Evolutionary conservation across 2,329 filamentous ascomycete species (phyloP).

Genomic region (Chlorencoelia australis): DNA sequence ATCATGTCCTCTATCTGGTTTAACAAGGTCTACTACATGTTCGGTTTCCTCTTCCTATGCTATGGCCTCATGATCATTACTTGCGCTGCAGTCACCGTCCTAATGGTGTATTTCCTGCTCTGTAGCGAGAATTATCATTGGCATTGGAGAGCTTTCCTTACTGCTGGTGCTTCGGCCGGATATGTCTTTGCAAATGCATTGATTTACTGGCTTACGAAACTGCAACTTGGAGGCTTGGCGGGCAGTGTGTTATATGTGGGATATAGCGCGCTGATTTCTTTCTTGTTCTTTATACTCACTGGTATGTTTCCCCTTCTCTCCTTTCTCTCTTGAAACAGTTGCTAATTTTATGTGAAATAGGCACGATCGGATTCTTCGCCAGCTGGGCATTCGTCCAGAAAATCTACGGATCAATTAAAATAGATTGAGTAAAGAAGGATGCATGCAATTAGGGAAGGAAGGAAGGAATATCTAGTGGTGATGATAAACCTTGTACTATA

Average conservation of each 20-base stretch:
- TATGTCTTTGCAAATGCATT: constrained; percentile 92
- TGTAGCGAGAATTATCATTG: constrained; percentile 97
- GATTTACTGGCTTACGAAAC: constrained; percentile 80
- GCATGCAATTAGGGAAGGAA: too few relatives aligned
- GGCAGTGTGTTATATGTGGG: constrained; percentile 88
- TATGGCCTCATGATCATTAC: constrained; percentile 97
- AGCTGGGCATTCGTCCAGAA: constrained; percentile 90
- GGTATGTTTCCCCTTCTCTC: constrained; percentile 47
- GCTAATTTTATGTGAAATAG: constrained; percentile 36
- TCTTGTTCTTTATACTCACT: constrained; percentile 86
- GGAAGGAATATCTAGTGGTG: too few relatives aligned
- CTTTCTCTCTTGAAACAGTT: neutral
- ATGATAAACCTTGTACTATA: too few relatives aligned
- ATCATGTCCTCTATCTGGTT: constrained; percentile 99
- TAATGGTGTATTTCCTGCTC: constrained; percentile 93
- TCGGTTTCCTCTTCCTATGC: constrained; percentile 95
- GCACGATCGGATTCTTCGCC: constrained; percentile 89
- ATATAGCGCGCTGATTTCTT: constrained; percentile 81
- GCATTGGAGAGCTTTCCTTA: constrained; percentile 94
- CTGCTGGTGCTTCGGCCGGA: constrained; percentile 77
- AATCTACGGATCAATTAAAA: constrained; percentile 97
- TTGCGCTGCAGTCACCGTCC: constrained; percentile 79
- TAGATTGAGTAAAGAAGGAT: too few relatives aligned
- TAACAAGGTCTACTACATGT: constrained; percentile 99
- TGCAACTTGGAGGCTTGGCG: constrained; percentile 75